phyloP scores from a whole-genome alignment of 371 early-diverging fungal genomes.

The Nosema granulosis region DNA sequence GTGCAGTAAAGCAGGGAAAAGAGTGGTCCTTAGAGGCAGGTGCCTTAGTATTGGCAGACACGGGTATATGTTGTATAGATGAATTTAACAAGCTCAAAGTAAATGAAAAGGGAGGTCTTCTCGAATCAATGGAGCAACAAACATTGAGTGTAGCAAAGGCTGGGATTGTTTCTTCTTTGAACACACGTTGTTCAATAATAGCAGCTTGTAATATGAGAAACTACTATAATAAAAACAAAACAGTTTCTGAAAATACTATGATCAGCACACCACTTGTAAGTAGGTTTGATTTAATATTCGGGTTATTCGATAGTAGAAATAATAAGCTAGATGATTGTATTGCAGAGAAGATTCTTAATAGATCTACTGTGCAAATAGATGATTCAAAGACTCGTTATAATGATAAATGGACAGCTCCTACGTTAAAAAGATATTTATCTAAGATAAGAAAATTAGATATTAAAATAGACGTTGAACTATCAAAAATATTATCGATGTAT shows the following conservation, averaged over 20 bases:
- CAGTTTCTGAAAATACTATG: slow-evolving; percentile 58
- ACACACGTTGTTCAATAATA: slow-evolving; percentile 65
- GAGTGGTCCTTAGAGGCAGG: slow-evolving; percentile 77
- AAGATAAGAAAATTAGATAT: slow-evolving; percentile 39
- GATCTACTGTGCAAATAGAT: not conserved
- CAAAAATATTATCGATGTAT: slow-evolving; percentile 53
- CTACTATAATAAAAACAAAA: slow-evolving; percentile 49
- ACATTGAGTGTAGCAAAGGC: slow-evolving; percentile 67
- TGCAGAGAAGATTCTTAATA: slow-evolving; percentile 43
- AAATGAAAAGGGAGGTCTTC: slow-evolving; percentile 64
- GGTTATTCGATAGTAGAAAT: slow-evolving; percentile 45
- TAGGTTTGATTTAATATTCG: slow-evolving; percentile 66
- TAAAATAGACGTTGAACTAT: slow-evolving; percentile 28
- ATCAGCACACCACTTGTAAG: slow-evolving; percentile 64
- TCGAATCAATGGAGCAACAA: slow-evolving; percentile 68
- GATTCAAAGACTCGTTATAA: not conserved
- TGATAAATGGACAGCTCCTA: slow-evolving; percentile 38
- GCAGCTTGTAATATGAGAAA: slow-evolving; percentile 54
- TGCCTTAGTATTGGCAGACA: slow-evolving; percentile 92
- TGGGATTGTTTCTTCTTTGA: slow-evolving; percentile 62
- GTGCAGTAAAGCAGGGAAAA: slow-evolving; percentile 65
- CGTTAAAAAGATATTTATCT: slow-evolving; percentile 37
- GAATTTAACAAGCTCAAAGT: slow-evolving; percentile 74
- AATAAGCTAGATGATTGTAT: slow-evolving; percentile 15
- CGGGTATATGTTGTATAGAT: slow-evolving; percentile 97